phyloP scores from a whole-genome alignment of 441 rosid species.

The Daphne laureola region DNA sequence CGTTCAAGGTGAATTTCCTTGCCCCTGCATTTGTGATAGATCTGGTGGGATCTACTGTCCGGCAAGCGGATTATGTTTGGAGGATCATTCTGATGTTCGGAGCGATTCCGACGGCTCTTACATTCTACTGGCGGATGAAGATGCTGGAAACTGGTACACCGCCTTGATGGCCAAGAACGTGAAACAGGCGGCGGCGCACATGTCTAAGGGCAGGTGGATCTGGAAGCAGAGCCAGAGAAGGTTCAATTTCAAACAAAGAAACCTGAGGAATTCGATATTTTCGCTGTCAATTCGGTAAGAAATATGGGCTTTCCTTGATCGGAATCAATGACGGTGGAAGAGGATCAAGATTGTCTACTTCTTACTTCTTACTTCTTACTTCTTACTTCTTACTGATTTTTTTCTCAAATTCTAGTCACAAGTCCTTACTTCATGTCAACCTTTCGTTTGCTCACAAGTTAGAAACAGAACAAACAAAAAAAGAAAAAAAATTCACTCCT shows the following conservation, averaged over 20 bases:
- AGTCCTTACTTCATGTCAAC: no score
- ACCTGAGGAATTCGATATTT: slow-evolving; percentile 34
- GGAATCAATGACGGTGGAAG: no score
- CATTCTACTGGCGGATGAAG: slow-evolving; percentile 48
- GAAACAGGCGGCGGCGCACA: slow-evolving; percentile 43
- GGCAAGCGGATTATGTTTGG: slow-evolving; percentile 45
- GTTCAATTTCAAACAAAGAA: slow-evolving; percentile 20
- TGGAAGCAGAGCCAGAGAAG: slow-evolving; percentile 32
- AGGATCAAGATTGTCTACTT: no score
- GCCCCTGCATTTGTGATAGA: slow-evolving; percentile 25
- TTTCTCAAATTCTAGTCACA: no score
- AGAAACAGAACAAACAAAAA: no score
- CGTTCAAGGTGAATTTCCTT: slow-evolving; percentile 24
- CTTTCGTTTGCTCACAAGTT: no score
- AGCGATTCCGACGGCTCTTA: slow-evolving; percentile 40
- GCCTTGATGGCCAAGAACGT: slow-evolving; percentile 46
- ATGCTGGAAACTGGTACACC: slow-evolving; percentile 73
- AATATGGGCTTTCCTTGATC: slow-evolving; percentile 45
- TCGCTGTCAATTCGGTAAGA: slow-evolving; percentile 23
- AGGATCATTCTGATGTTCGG: slow-evolving; percentile 47
- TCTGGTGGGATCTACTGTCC: slow-evolving; percentile 25
- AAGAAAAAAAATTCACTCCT: no score
- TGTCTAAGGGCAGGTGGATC: slow-evolving; percentile 42
- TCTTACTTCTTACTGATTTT: no score
- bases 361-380: no score